Conservation (phyloP, 768 basidiomycete species). For the Albatrellus ellisii region DNA sequence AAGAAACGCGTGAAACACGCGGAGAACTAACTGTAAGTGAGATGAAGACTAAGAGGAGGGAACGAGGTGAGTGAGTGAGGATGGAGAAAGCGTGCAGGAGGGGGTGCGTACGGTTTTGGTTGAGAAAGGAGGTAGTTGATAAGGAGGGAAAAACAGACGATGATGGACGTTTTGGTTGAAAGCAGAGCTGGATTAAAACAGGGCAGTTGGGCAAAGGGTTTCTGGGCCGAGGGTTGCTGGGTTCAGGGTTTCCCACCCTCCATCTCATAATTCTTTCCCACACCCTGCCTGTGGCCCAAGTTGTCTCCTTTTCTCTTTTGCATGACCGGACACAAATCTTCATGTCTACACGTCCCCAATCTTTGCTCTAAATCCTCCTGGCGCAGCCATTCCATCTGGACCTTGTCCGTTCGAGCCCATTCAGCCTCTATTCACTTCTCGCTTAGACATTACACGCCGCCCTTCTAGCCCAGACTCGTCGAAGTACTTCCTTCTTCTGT, state of each 20-base stretch:
- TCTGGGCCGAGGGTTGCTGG: conserved; percentile 14
- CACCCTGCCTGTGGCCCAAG: conserved; percentile 4
- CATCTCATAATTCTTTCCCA: conserved; percentile 10
- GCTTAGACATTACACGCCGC: too few species aligned
- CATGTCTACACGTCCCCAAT: too few species aligned
- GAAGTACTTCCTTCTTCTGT: too few species aligned
- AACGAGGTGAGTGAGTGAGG: background rate
- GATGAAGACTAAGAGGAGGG: conserved; percentile 15
- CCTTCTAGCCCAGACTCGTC: too few species aligned
- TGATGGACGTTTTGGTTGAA: conserved; percentile 10
- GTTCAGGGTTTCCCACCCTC: conserved; percentile 13
- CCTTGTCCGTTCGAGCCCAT: too few species aligned
- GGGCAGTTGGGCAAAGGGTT: conserved; percentile 16
- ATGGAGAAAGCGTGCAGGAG: conserved; percentile 7
- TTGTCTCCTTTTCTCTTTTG: conserved; percentile 1
- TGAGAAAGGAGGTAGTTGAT: conserved; percentile 6
- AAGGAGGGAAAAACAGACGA: conserved; percentile 9
- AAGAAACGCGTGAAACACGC: conserved; percentile 1
- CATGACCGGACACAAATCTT: conserved; percentile 1
- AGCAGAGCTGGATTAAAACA: conserved; percentile 14
- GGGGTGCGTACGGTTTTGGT: conserved; percentile 6
- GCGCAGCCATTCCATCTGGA: too few species aligned
- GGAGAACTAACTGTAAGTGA: conserved; percentile 6
- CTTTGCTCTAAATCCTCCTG: too few species aligned
- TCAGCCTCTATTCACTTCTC: too few species aligned